phyloP scores from a whole-genome alignment of 2,329 filamentous ascomycete genomes.

The Leptographium radiaticola region DNA sequence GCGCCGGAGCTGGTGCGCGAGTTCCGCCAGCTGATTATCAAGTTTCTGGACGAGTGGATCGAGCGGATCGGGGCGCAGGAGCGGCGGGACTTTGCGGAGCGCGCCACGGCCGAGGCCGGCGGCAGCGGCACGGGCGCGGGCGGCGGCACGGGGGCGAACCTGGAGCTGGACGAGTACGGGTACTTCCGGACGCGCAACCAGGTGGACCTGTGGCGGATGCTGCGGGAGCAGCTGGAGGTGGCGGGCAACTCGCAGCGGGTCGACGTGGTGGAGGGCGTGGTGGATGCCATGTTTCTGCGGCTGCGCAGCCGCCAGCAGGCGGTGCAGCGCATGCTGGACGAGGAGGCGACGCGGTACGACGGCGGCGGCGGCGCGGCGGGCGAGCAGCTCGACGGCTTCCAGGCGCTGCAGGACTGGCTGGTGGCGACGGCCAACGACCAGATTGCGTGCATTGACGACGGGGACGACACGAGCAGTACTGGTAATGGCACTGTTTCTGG shows the following conservation, averaged over 20 bases:
- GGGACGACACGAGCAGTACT: conserved; percentile 43
- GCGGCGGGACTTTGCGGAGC: conserved; percentile 64
- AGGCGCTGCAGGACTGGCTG: conserved; percentile 87
- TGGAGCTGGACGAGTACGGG: conserved; percentile 79
- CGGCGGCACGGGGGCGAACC: conserved; percentile 51
- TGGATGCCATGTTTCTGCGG: conserved; percentile 89
- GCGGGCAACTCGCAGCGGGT: conserved; percentile 73
- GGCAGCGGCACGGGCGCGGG: not conserved
- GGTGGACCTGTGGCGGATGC: conserved; percentile 94
- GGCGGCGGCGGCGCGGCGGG: conserved; percentile 32
- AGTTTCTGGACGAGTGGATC: conserved; percentile 95
- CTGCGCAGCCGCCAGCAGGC: conserved; percentile 70
- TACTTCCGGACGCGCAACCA: conserved; percentile 87
- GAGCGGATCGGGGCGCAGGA: conserved; percentile 80
- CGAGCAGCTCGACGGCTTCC: conserved; percentile 44
- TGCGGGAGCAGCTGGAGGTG: conserved; percentile 80
- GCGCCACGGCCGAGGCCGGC: conserved; percentile 35
- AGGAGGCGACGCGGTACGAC: conserved; percentile 68
- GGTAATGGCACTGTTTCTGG: no score
- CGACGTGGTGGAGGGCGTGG: conserved; percentile 87
- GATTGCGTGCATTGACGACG: conserved; percentile 94
- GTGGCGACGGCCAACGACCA: conserved; percentile 96
- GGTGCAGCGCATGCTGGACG: conserved; percentile 80
- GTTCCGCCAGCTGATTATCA: conserved; percentile 90
- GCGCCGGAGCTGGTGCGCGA: conserved; percentile 84